Evolutionary conservation across 345 rosid genomes (phyloP).

Genomic region (Lepidium sativum): DNA sequence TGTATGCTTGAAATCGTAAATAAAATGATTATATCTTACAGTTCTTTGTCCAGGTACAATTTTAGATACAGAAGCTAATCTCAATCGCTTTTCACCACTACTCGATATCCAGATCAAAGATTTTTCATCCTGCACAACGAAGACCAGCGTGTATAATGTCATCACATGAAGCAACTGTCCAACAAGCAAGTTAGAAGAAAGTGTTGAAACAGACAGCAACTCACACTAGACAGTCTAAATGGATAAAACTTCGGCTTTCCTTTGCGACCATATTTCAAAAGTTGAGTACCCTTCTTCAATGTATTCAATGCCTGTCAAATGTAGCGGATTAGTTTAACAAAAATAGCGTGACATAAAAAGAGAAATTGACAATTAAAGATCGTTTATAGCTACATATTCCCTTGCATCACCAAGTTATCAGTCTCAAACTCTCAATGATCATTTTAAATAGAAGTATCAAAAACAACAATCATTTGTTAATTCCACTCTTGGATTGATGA

Average conservation of each 20-base stretch:
- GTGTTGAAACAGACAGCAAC: slow-evolving; percentile 21
- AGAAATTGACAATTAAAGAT: background rate
- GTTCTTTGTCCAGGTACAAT: slow-evolving; percentile 98
- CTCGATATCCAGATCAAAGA: slow-evolving; percentile 86
- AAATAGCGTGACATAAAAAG: background rate
- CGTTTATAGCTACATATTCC: background rate
- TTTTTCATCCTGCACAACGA: slow-evolving; percentile 64
- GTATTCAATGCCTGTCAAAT: slow-evolving; percentile 65
- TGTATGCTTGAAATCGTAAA: no score
- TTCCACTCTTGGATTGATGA: background rate
- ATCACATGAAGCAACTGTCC: background rate
- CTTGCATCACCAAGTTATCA: background rate
- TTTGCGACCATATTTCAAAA: slow-evolving; percentile 88
- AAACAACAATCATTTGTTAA: background rate
- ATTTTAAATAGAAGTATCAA: background rate
- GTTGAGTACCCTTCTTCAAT: slow-evolving; percentile 88
- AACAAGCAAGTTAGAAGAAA: background rate
- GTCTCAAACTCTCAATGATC: background rate
- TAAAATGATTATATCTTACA: slow-evolving; percentile 45
- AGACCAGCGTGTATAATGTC: background rate
- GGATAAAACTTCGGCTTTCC: slow-evolving; percentile 91
- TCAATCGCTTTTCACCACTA: slow-evolving; percentile 74
- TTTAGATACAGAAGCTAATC: slow-evolving; percentile 69
- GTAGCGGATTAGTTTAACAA: background rate
- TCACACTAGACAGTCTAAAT: slow-evolving; percentile 86